Percentiles rank a stretch among this genome's conserved stretches.
These are phyloP conservation scores for Blastobotrys peoriensis DNA, from an alignment of 805 yeast species.

Conservation along the genomic window DNA sequence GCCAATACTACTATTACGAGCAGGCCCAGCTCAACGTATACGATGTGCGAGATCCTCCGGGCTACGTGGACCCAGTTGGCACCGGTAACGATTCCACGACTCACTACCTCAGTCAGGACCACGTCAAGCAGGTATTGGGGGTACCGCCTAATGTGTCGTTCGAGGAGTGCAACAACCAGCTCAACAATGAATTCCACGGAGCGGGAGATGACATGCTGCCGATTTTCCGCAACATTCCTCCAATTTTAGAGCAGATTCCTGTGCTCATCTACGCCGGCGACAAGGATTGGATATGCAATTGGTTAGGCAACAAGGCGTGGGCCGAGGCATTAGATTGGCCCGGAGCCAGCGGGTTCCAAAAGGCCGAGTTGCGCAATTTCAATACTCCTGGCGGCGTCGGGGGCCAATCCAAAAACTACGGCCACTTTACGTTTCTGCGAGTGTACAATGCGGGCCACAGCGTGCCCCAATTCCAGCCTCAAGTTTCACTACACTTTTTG, in stretches of 20 bases:
- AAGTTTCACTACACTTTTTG: background rate
- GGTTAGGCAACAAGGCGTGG: constrained; percentile 92
- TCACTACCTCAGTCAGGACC: constrained; percentile 64
- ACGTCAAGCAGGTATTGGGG: constrained; percentile 73
- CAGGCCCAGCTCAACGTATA: constrained; percentile 58
- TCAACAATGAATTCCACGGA: constrained; percentile 69
- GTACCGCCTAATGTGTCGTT: constrained; percentile 52
- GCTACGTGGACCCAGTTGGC: constrained; percentile 52
- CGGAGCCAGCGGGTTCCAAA: constrained; percentile 47
- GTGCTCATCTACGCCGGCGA: constrained; percentile 89
- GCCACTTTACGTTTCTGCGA: constrained; percentile 70
- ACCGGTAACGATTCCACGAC: constrained; percentile 65
- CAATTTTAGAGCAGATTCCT: constrained; percentile 68
- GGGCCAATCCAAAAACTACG: constrained; percentile 70
- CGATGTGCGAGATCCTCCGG: constrained; percentile 50
- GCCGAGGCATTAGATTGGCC: constrained; percentile 61
- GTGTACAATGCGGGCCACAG: constrained; percentile 84
- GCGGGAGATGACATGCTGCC: constrained; percentile 89
- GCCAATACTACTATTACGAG: constrained; percentile 40
- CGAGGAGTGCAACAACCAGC: constrained; percentile 48
- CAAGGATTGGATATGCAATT: constrained; percentile 88
- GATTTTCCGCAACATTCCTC: constrained; percentile 62
- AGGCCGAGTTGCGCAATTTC: constrained; percentile 19
- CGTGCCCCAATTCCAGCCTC: constrained; percentile 44
- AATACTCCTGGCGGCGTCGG: constrained; percentile 33